These are phyloP conservation scores for Pleurozium schreberi DNA, from an alignment of 225 moss, liverwort and hornwort genomes.

Conservation along the genomic window DNA sequence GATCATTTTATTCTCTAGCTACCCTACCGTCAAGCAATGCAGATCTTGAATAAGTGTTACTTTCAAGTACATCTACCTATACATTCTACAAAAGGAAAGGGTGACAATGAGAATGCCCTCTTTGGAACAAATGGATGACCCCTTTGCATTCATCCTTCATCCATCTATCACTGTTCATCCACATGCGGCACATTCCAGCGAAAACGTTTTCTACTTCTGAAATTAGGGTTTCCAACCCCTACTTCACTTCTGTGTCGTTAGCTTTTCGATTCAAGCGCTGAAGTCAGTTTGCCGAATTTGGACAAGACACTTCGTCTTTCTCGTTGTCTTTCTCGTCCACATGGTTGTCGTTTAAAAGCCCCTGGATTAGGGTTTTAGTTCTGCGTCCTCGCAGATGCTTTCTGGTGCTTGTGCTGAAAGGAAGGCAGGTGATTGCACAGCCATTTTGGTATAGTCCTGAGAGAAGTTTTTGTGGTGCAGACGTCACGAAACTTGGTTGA, in stretches of 20 bases:
- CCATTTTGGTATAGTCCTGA: background rate
- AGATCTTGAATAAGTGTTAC: too few species aligned
- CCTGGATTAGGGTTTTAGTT: background rate
- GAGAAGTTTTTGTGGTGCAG: background rate
- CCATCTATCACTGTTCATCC: background rate
- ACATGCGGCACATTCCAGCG: background rate
- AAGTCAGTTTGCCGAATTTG: background rate
- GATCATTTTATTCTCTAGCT: too few species aligned
- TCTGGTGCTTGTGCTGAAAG: background rate
- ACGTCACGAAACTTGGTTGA: background rate
- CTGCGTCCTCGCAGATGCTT: background rate
- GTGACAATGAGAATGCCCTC: too few species aligned
- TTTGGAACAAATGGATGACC: constrained; percentile 1
- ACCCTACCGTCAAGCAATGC: too few species aligned
- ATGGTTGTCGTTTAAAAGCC: background rate
- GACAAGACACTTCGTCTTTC: background rate
- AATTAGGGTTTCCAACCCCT: background rate
- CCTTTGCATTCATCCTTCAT: background rate
- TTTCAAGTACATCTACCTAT: too few species aligned
- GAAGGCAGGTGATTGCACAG: background rate
- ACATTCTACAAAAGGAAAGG: too few species aligned
- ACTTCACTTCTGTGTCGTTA: background rate
- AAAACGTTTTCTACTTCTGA: background rate
- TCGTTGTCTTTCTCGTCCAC: background rate
- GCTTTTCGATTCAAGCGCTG: background rate